Percentiles rank a stretch among this genome's conserved stretches.
These are phyloP conservation scores for Metschnikowia picachoensis DNA, from an alignment of 805 yeast species.

Conservation along the genomic window DNA sequence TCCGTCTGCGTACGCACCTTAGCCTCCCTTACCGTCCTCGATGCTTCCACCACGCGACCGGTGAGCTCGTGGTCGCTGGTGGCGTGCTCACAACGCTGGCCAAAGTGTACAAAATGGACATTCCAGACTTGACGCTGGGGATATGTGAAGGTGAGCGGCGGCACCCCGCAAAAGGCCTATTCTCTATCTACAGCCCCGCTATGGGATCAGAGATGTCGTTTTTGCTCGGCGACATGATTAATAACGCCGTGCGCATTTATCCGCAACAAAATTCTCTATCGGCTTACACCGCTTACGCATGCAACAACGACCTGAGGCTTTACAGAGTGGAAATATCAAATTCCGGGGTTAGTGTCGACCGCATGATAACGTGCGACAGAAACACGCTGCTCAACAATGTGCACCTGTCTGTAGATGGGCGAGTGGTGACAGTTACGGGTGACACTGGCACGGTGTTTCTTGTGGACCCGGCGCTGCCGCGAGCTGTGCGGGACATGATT, in stretches of 20 bases:
- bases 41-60: conserved; percentile 55
- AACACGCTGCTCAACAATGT: conserved; percentile 76
- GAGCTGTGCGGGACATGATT: conserved; percentile 35
- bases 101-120: conserved; percentile 22
- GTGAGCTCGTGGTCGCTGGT: conserved; percentile 47
- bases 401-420: conserved; percentile 48
- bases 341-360: conserved; percentile 39
- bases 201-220: conserved; percentile 47
- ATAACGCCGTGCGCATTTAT: conserved; percentile 67
- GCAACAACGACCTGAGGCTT: conserved; percentile 78
- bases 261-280: conserved; percentile 19
- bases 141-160: not conserved
- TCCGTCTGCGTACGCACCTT: conserved; percentile 9
- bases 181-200: conserved; percentile 52
- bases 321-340: conserved; percentile 59
- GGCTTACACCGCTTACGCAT: conserved; percentile 57
- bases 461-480: conserved; percentile 39
- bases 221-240: conserved; percentile 75
- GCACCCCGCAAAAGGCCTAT: conserved; percentile 56
- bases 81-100: conserved; percentile 43
- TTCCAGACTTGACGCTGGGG: conserved; percentile 21
- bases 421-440: conserved; percentile 56
- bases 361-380: conserved; percentile 43
- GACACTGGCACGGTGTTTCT: conserved; percentile 68
- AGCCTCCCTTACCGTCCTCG: conserved; percentile 61